Evolutionary conservation across 495 filamentous ascomycete species (phyloP).

Genomic region (Talaromyces nanjingensis): DNA sequence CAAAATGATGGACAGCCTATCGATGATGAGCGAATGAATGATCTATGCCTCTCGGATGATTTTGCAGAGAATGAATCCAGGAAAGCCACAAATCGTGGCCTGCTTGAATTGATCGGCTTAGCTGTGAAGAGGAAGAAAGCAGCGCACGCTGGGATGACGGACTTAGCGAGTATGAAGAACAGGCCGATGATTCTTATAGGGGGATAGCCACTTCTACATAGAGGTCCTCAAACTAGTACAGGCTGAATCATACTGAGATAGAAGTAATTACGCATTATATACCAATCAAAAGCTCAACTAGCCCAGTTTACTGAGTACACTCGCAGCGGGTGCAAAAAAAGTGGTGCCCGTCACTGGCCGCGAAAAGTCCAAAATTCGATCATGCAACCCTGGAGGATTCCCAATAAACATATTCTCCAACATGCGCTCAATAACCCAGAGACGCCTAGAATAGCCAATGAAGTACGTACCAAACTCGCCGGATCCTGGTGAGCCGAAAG

Average conservation of each 20-base stretch:
- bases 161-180: conserved; percentile 95
- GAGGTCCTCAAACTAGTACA: too few species aligned
- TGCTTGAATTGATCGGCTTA: conserved; percentile 79
- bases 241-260: not conserved
- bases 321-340: conserved; percentile 48
- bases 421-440: conserved; percentile 56
- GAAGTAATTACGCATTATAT: not conserved
- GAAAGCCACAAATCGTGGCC: conserved; percentile 55
- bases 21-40: too few species aligned
- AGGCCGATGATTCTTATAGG: conserved; percentile 98
- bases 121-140: conserved; percentile 94
- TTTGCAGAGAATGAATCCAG: conserved; percentile 41
- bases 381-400: conserved; percentile 46
- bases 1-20: too few species aligned
- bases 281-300: conserved; percentile 1
- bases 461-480: conserved; percentile 54
- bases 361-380: conserved; percentile 49
- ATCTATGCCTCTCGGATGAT: too few species aligned
- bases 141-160: conserved; percentile 90
- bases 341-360: conserved; percentile 43
- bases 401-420: conserved; percentile 52
- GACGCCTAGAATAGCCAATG: conserved; percentile 46
- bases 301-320: conserved; percentile 27
- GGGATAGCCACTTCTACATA: conserved; percentile 52
- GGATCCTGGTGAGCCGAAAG: conserved; percentile 46